Percentiles rank a stretch among this genome's conserved stretches.
phyloP scores from a whole-genome alignment of 1,284 basidiomycete genomes.

The Ganoderma meredithae region DNA sequence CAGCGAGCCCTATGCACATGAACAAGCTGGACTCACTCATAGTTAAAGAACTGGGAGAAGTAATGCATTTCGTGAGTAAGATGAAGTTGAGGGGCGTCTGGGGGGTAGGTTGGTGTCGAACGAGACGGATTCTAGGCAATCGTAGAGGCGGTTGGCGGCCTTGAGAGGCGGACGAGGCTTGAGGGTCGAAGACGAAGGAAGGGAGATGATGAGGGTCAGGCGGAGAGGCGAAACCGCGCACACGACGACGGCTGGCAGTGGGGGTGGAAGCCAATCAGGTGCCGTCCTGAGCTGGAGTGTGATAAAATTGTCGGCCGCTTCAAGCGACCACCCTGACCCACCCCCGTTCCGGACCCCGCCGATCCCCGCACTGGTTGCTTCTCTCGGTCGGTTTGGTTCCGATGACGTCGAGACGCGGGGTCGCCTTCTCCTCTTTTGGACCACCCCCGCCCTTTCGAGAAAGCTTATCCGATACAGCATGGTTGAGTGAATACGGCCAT shows the following conservation, averaged over 20 bases:
- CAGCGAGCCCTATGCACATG: slow-evolving; percentile 26
- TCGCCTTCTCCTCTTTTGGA: neutral
- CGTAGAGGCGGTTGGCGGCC: slow-evolving; percentile 29
- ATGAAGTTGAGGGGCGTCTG: slow-evolving; percentile 9
- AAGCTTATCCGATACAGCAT: neutral
- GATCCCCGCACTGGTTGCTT: slow-evolving; percentile 7
- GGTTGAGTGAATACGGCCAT: neutral
- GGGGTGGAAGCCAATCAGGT: slow-evolving; percentile 25
- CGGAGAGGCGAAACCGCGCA: slow-evolving; percentile 22
- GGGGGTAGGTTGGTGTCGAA: neutral
- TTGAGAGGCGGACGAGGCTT: slow-evolving; percentile 8
- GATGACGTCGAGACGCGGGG: slow-evolving; percentile 6
- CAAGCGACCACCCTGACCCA: neutral
- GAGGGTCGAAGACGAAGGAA: neutral
- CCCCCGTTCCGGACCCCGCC: slow-evolving; percentile 16
- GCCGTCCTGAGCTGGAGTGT: slow-evolving; percentile 23
- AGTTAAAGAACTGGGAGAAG: slow-evolving; percentile 76
- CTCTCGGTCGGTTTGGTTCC: neutral
- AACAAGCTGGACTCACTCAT: slow-evolving; percentile 58
- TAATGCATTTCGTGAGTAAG: slow-evolving; percentile 64
- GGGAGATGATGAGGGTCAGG: slow-evolving; percentile 16
- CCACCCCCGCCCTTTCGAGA: neutral
- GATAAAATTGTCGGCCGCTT: slow-evolving; percentile 24
- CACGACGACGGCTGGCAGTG: slow-evolving; percentile 28
- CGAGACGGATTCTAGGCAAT: slow-evolving; percentile 19